A percentile compares a stretch with the other conserved stretches of the same genome.
phyloP scores from a whole-genome alignment of 2,329 filamentous ascomycete genomes.

The Pezicula rhizophila region DNA sequence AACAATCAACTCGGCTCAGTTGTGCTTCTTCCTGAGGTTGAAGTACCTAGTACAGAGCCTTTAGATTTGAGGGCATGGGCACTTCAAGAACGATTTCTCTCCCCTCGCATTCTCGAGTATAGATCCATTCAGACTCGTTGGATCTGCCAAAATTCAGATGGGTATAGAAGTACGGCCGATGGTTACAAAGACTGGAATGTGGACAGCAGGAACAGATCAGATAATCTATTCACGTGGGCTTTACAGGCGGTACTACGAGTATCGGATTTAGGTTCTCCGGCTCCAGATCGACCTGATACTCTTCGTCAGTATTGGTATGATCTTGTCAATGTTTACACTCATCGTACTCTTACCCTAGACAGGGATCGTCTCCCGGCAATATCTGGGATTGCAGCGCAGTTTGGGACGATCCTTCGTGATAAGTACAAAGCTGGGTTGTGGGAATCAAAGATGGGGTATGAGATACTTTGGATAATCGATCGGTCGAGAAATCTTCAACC shows the following conservation, averaged over 20 bases:
- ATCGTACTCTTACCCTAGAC: background rate
- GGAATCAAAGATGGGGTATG: background rate
- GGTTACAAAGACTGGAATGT: background rate
- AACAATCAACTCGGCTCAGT: background rate
- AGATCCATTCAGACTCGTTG: background rate
- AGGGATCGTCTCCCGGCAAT: background rate
- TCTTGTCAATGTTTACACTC: no score
- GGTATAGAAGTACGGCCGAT: background rate
- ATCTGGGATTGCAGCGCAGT: background rate
- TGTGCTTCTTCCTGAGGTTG: background rate
- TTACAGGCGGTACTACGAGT: no score
- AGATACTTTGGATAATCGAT: background rate
- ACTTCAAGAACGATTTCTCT: background rate
- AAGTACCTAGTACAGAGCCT: background rate
- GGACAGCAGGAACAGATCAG: no score
- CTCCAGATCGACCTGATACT: no score
- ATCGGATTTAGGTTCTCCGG: no score
- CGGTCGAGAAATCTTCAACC: background rate
- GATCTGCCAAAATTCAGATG: background rate
- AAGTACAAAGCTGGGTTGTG: background rate
- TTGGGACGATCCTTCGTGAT: background rate
- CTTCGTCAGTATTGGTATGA: no score
- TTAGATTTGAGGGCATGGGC: background rate
- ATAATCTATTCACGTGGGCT: no score
- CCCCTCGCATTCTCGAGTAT: background rate